Evolutionary conservation across 768 basidiomycete genomes (phyloP).

Genomic region (Mycena olivaceomarginata): DNA sequence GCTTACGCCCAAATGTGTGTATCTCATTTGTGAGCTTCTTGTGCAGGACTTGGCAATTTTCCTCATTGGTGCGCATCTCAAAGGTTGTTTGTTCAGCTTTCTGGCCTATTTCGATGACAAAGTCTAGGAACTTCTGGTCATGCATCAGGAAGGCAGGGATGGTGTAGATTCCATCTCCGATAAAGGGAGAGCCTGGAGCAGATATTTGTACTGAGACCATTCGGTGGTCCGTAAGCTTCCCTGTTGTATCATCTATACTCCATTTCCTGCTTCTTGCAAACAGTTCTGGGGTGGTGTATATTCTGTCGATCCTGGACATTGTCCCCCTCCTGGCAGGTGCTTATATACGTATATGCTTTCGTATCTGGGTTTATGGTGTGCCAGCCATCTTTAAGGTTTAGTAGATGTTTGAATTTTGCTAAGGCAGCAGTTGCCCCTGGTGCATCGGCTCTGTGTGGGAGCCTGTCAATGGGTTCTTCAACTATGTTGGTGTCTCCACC

Average conservation of each 20-base stretch:
- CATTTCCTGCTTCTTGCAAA: constrained; percentile 19
- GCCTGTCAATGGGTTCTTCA: constrained; percentile 17
- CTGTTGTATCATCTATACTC: constrained; percentile 17
- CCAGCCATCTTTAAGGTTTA: constrained; percentile 30
- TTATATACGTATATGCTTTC: constrained; percentile 32
- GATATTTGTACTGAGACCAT: too few species aligned
- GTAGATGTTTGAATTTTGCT: neutral
- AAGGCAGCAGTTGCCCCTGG: constrained; percentile 18
- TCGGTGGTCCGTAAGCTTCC: constrained; percentile 34
- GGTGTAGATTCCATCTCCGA: neutral
- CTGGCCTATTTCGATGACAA: too few species aligned
- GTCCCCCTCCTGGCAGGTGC: neutral
- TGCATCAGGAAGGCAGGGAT: constrained; percentile 7
- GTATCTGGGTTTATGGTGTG: neutral
- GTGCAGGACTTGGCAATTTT: too few species aligned
- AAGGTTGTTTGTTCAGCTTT: too few species aligned
- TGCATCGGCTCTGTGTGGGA: neutral
- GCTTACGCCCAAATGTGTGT: too few species aligned
- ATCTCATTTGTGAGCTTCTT: too few species aligned
- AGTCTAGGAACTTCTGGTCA: too few species aligned
- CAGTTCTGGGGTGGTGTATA: constrained; percentile 4
- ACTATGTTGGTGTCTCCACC: constrained; percentile 19
- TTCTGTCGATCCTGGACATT: constrained; percentile 36
- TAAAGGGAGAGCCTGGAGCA: too few species aligned
- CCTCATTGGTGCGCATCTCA: too few species aligned